phyloP scores from a whole-genome alignment of 2,329 filamentous ascomycete genomes.

The Pyricularia sp. region DNA sequence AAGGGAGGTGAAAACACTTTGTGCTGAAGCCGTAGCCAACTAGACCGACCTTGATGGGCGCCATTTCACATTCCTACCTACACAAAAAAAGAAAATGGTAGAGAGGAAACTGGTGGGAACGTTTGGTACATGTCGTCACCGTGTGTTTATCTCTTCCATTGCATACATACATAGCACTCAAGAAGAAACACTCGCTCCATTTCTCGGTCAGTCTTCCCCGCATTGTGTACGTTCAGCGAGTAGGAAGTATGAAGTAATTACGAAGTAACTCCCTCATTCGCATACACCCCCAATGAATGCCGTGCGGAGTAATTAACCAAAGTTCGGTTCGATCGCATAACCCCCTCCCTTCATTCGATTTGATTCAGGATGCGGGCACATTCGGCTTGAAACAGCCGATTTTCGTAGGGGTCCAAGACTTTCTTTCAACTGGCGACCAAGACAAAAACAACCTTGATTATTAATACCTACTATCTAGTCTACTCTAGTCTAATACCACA shows the following conservation, averaged over 20 bases:
- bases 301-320: neutral
- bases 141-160: neutral
- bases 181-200: neutral
- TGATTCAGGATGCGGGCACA: neutral
- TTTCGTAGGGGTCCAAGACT: too few species aligned
- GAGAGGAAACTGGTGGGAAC: too few species aligned
- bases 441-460: too few species aligned
- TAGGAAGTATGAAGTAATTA: too few species aligned
- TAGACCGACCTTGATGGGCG: conserved; percentile 34
- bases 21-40: conserved; percentile 40
- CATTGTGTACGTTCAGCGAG: neutral
- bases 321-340: neutral
- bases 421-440: too few species aligned
- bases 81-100: too few species aligned
- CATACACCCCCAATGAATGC: too few species aligned
- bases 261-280: too few species aligned
- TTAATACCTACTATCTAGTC: too few species aligned
- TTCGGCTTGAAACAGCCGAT: neutral
- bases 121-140: neutral
- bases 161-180: neutral
- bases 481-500: too few species aligned
- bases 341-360: neutral
- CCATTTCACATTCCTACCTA: neutral
- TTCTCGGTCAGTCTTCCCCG: neutral
- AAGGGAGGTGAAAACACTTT: conserved; percentile 40